These are phyloP conservation scores for Alternaria panax DNA, from an alignment of 2,329 filamentous ascomycete species.

Conservation along the genomic window DNA sequence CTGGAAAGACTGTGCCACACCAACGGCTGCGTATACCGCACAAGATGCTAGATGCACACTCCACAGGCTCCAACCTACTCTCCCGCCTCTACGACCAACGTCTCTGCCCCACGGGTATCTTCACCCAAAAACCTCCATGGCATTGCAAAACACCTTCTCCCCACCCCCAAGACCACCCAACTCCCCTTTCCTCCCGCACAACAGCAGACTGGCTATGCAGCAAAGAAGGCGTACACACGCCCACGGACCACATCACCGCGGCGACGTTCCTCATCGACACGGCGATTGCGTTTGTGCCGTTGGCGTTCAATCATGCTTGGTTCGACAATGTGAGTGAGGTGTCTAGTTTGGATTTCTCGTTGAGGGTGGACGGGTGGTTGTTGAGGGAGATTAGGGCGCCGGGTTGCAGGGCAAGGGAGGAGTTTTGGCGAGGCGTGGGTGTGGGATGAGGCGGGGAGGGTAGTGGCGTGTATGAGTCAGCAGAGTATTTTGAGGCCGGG, in stretches of 20 bases:
- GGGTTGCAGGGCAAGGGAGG: constrained; percentile 51
- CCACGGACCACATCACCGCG: constrained; percentile 47
- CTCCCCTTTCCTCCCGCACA: constrained; percentile 36
- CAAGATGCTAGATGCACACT: constrained; percentile 29
- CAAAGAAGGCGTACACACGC: constrained; percentile 18
- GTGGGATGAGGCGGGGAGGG: constrained; percentile 54
- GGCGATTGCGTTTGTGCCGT: constrained; percentile 54
- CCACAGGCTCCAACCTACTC: constrained; percentile 40
- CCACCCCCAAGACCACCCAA: constrained; percentile 50
- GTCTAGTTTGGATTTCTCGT: constrained; percentile 60
- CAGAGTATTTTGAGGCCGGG: constrained; percentile 50
- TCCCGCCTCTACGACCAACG: constrained; percentile 47
- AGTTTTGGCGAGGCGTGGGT: constrained; percentile 56
- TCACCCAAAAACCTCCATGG: constrained; percentile 56
- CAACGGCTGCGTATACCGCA: constrained; percentile 4
- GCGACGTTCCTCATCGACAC: constrained; percentile 58
- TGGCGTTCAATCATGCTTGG: constrained; percentile 54
- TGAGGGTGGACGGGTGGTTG: constrained; percentile 56
- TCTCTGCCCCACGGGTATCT: constrained; percentile 52
- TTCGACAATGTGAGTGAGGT: constrained; percentile 56
- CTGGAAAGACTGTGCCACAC: constrained; percentile 15
- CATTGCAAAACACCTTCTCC: constrained; percentile 39
- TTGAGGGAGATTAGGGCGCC: constrained; percentile 53
- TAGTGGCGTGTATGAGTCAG: constrained; percentile 60
- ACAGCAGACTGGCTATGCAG: constrained; percentile 56